Percentiles rank a stretch among this genome's conserved stretches.
These are phyloP conservation scores for Cryphonectria naterciae DNA, from an alignment of 2,329 filamentous ascomycete genomes.

Conservation along the genomic window DNA sequence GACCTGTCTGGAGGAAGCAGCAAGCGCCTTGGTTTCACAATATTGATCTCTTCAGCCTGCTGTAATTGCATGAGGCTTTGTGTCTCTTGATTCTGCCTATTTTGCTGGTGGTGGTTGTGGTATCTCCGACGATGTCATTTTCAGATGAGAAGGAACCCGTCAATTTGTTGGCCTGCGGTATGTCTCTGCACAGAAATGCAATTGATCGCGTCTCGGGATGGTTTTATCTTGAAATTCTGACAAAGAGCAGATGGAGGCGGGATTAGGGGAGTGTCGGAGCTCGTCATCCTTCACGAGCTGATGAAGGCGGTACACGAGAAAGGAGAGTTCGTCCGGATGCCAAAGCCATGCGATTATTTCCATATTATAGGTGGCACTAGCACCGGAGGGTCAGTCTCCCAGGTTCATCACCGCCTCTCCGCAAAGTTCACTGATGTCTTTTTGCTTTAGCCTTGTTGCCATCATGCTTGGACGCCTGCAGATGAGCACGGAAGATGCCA, in stretches of 20 bases:
- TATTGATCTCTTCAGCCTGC: neutral
- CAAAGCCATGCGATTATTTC: slow-evolving; percentile 43
- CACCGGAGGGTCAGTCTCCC: slow-evolving; percentile 39
- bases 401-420: too few species aligned
- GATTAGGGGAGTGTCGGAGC: slow-evolving; percentile 41
- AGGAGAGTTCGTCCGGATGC: slow-evolving; percentile 31
- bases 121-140: neutral
- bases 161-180: slow-evolving; percentile 17
- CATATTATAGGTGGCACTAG: slow-evolving; percentile 46
- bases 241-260: slow-evolving; percentile 39
- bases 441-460: slow-evolving; percentile 45
- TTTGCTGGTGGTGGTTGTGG: neutral
- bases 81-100: neutral
- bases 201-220: neutral
- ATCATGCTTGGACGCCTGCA: slow-evolving; percentile 51
- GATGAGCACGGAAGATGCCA: slow-evolving; percentile 49
- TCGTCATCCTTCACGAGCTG: slow-evolving; percentile 40
- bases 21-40: neutral
- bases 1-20: neutral
- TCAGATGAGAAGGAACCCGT: slow-evolving; percentile 16
- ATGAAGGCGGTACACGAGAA: slow-evolving; percentile 37
- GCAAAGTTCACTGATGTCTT: too few species aligned
- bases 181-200: neutral
- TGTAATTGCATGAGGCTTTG: neutral
- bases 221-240: neutral